These are phyloP conservation scores for Tolypocladium tundrense DNA, from an alignment of 2,329 filamentous ascomycete species.

Conservation along the genomic window DNA sequence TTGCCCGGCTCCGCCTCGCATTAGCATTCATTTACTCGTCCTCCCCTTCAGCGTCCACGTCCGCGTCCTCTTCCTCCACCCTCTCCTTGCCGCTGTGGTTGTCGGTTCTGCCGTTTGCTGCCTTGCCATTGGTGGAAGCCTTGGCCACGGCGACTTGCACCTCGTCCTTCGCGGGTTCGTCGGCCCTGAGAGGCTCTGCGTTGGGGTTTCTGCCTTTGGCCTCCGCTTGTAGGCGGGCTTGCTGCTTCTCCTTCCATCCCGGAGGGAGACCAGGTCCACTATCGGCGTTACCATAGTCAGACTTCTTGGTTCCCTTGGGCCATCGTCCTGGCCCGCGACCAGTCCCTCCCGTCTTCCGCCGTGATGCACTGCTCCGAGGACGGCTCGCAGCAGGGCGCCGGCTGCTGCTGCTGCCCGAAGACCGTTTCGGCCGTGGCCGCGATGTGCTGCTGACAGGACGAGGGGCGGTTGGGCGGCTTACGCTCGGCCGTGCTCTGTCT, in stretches of 20 bases:
- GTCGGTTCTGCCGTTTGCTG: constrained; percentile 7
- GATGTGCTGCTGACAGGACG: constrained; percentile 24
- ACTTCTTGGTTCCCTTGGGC: constrained; percentile 60
- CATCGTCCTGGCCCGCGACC: constrained; percentile 55
- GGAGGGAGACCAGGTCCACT: constrained; percentile 55
- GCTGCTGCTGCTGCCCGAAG: constrained; percentile 17
- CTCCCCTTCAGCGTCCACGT: constrained; percentile 24
- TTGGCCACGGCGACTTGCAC: constrained; percentile 20
- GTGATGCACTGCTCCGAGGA: constrained; percentile 30
- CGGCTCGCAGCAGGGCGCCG: constrained; percentile 23
- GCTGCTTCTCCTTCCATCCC: constrained; percentile 33
- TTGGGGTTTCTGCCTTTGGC: constrained; percentile 8
- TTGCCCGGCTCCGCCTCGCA: neutral
- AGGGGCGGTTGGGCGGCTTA: constrained; percentile 25
- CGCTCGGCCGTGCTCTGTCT: constrained; percentile 32
- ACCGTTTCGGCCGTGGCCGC: constrained; percentile 30
- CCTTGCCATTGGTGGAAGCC: constrained; percentile 8
- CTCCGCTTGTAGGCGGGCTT: constrained; percentile 8
- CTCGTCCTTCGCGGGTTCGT: constrained; percentile 20
- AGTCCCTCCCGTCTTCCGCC: constrained; percentile 50
- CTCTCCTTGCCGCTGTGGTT: neutral
- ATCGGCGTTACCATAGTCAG: constrained; percentile 56
- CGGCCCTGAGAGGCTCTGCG: constrained; percentile 7
- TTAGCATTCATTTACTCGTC: constrained; percentile 12
- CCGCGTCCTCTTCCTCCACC: constrained; percentile 12